Evolutionary conservation across 2,329 filamentous ascomycete species (phyloP).

Genomic region (Acephala macrosclerotiorum): DNA sequence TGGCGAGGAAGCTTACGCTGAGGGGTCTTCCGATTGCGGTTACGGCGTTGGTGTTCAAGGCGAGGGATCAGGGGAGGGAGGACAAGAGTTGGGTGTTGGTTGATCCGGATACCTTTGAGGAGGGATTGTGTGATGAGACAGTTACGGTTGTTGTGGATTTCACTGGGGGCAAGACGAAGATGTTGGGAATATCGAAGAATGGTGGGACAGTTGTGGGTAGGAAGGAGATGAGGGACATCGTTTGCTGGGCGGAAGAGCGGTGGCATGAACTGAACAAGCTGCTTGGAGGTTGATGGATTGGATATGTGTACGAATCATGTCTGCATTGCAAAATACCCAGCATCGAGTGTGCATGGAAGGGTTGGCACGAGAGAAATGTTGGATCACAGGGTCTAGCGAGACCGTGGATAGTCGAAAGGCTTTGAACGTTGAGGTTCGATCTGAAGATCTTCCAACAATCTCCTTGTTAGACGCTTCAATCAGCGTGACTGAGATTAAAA

Average conservation of each 20-base stretch:
- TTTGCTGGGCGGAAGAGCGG: conserved; percentile 65
- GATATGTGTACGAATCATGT: background rate
- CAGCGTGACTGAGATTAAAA: too few species aligned
- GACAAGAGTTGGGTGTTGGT: conserved; percentile 77
- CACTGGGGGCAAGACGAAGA: conserved; percentile 52
- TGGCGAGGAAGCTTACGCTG: conserved; percentile 64
- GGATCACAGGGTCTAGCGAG: too few species aligned
- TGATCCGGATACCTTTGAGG: conserved; percentile 91
- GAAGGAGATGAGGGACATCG: conserved; percentile 65
- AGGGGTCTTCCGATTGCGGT: conserved; percentile 75
- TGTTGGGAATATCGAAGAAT: conserved; percentile 81
- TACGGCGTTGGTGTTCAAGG: conserved; percentile 81
- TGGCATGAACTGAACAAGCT: conserved; percentile 60
- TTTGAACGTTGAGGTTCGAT: too few species aligned
- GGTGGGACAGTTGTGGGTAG: conserved; percentile 77
- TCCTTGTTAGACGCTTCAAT: too few species aligned
- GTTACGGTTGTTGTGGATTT: conserved; percentile 83
- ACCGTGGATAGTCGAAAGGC: too few species aligned
- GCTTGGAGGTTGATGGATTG: conserved; percentile 30
- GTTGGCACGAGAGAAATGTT: too few species aligned
- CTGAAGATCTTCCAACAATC: too few species aligned
- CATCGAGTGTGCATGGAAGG: too few species aligned
- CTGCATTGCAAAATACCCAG: background rate
- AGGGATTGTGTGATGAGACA: conserved; percentile 82
- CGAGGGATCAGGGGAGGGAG: conserved; percentile 56